Percentiles rank a stretch among this genome's conserved stretches.
These are phyloP conservation scores for Ogataea saltuana DNA, from an alignment of 805 yeast genomes.

Conservation along the genomic window DNA sequence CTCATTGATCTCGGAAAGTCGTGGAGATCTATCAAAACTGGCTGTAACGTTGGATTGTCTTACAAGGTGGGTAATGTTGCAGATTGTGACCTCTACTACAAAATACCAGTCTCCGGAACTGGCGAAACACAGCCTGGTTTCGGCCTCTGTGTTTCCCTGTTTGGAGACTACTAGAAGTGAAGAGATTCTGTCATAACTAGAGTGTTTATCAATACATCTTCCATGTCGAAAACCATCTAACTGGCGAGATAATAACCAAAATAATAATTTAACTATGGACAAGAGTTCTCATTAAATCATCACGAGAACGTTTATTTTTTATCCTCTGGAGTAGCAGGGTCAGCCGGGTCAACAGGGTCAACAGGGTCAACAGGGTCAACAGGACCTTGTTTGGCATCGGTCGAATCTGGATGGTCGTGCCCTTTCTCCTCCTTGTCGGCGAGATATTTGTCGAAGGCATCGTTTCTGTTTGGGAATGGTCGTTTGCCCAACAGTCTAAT, in stretches of 20 bases:
- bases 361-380: too few relatives aligned
- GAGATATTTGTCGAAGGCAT: slow-evolving; percentile 87
- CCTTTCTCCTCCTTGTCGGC: slow-evolving; percentile 35
- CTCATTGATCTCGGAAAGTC: slow-evolving; percentile 18
- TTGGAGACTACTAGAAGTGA: slow-evolving; percentile 24
- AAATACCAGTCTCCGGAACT: slow-evolving; percentile 58
- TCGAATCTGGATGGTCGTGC: too few relatives aligned
- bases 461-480: slow-evolving; percentile 76
- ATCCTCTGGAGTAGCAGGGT: too few relatives aligned
- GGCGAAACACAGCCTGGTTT: slow-evolving; percentile 55
- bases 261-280: slow-evolving; percentile 16
- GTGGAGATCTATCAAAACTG: slow-evolving; percentile 15
- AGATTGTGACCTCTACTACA: slow-evolving; percentile 64
- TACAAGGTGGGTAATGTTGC: slow-evolving; percentile 62
- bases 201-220: too few relatives aligned
- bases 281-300: background rate
- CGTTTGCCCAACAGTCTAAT: slow-evolving; percentile 72
- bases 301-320: slow-evolving; percentile 2
- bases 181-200: background rate
- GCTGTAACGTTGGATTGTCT: slow-evolving; percentile 55
- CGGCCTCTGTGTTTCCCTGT: slow-evolving; percentile 31
- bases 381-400: too few relatives aligned
- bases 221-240: too few relatives aligned
- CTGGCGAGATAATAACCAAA: too few relatives aligned
- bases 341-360: too few relatives aligned